These are phyloP conservation scores for Cercospora sp. DNA, from an alignment of 2,329 filamentous ascomycete genomes.

Conservation along the genomic window DNA sequence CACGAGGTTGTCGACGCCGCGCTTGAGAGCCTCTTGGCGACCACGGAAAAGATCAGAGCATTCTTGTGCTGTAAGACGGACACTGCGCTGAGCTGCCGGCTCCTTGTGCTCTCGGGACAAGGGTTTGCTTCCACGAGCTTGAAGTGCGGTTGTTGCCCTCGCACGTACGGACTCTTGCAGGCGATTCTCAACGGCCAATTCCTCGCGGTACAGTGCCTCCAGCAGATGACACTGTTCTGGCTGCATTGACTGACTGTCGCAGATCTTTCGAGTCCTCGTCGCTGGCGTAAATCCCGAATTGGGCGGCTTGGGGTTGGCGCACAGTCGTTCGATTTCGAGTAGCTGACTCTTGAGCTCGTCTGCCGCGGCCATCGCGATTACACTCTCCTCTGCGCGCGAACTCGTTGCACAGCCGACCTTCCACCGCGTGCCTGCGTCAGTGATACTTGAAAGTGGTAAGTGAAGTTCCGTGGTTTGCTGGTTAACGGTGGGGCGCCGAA, in stretches of 20 bases:
- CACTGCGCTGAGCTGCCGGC: neutral
- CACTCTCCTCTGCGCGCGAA: neutral
- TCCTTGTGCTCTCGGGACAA: neutral
- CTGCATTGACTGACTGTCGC: slow-evolving; percentile 1
- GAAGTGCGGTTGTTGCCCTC: neutral
- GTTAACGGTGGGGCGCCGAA: slow-evolving; percentile 10
- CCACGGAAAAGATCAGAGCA: neutral
- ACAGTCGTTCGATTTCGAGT: neutral
- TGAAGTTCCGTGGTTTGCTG: slow-evolving; percentile 9
- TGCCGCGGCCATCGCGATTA: neutral
- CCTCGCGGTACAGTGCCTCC: slow-evolving; percentile 2
- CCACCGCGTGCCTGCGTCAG: neutral
- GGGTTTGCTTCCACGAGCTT: neutral
- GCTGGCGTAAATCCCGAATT: neutral
- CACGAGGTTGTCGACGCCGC: slow-evolving; percentile 16
- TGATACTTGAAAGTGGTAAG: neutral
- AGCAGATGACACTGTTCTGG: neutral
- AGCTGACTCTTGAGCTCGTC: neutral
- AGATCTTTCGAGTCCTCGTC: neutral
- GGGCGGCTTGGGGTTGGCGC: neutral
- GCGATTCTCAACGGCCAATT: neutral
- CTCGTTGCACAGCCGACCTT: neutral
- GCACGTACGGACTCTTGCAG: neutral
- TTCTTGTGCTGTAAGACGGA: neutral
- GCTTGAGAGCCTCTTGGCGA: slow-evolving; percentile 12